These are phyloP conservation scores for Coemansia sp. DNA, from an alignment of 192 early-diverging fungal species.

Conservation along the genomic window DNA sequence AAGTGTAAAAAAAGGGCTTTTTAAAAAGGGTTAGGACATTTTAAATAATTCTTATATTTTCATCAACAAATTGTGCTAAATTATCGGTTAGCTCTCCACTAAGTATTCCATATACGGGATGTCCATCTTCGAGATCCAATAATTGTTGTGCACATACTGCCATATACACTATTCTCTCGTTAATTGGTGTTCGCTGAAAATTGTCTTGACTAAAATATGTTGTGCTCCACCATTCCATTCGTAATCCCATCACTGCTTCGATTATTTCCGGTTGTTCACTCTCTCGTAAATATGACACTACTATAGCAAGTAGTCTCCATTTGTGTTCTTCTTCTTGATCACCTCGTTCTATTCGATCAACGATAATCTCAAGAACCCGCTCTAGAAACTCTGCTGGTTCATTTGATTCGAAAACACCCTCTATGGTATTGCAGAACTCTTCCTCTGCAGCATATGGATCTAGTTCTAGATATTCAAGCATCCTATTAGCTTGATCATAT, in stretches of 20 bases:
- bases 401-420: neutral
- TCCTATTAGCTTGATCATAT: constrained; percentile 11
- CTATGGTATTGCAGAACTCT: neutral
- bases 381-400: neutral
- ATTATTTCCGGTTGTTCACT: constrained; percentile 3
- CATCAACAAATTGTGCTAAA: constrained; percentile 20
- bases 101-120: constrained; percentile 21
- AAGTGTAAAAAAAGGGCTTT: neutral
- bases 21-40: too few species aligned
- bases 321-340: constrained; percentile 9
- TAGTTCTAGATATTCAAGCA: constrained; percentile 38
- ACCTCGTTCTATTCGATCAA: constrained; percentile 39
- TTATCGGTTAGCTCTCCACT: constrained; percentile 6
- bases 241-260: constrained; percentile 12
- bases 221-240: constrained; percentile 29
- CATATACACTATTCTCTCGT: constrained; percentile 13
- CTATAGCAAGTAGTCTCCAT: constrained; percentile 26
- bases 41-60: constrained; percentile 8
- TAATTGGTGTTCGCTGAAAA: neutral
- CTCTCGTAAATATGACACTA: neutral
- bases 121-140: constrained; percentile 12
- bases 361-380: constrained; percentile 15
- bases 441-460: constrained; percentile 30
- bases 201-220: constrained; percentile 17
- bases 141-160: constrained; percentile 33